Evolutionary conservation across 2,329 filamentous ascomycete genomes (phyloP).

Genomic region (Cladosporium colombiae): DNA sequence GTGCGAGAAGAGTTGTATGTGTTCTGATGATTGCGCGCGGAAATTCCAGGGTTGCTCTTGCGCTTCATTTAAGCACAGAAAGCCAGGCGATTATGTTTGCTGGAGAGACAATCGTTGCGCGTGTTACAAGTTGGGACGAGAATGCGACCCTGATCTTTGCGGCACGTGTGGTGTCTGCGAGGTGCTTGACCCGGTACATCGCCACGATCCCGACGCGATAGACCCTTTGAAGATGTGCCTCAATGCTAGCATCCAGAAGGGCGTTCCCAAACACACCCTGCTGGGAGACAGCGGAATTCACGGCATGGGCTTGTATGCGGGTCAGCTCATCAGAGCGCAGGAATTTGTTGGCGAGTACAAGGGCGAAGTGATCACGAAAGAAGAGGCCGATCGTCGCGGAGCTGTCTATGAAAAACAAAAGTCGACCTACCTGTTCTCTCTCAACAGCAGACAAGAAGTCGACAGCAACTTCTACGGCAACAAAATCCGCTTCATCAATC

Average conservation of each 20-base stretch:
- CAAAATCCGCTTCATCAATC: constrained; percentile 81
- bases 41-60: constrained; percentile 48
- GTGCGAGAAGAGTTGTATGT: constrained; percentile 74
- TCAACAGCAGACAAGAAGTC: constrained; percentile 57
- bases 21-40: constrained; percentile 60
- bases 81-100: constrained; percentile 36
- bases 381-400: constrained; percentile 70
- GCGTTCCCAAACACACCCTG: constrained; percentile 63
- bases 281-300: constrained; percentile 71
- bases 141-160: constrained; percentile 79
- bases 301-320: constrained; percentile 75
- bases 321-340: constrained; percentile 64
- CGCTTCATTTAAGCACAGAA: constrained; percentile 3
- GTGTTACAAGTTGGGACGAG: constrained; percentile 70
- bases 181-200: constrained; percentile 68
- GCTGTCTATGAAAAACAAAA: constrained; percentile 63
- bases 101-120: constrained; percentile 57
- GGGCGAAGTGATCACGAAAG: constrained; percentile 71
- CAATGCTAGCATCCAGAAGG: constrained; percentile 72
- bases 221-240: constrained; percentile 62
- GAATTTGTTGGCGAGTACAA: constrained; percentile 82
- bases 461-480: constrained; percentile 78
- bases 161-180: constrained; percentile 68
- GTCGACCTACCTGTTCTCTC: constrained; percentile 62
- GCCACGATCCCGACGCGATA: constrained; percentile 51